These are phyloP conservation scores for Cydonia oblonga DNA, from an alignment of 331 rosid species.

Conservation along the genomic window DNA sequence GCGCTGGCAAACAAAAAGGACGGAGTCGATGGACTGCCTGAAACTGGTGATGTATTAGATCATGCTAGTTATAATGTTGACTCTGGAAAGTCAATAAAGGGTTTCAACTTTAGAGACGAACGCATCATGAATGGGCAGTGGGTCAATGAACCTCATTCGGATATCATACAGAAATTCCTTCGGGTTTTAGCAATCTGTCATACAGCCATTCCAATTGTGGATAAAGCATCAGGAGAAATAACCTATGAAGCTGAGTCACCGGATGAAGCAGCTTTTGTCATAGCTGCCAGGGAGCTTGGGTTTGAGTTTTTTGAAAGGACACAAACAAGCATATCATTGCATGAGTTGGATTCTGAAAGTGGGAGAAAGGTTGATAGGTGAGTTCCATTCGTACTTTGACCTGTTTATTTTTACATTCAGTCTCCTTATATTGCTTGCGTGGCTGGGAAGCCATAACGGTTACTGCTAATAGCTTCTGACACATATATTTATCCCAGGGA, in stretches of 20 bases:
- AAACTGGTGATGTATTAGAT: slow-evolving; percentile 18
- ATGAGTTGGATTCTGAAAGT: slow-evolving; percentile 38
- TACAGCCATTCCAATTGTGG: slow-evolving; percentile 55
- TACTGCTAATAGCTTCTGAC: not conserved
- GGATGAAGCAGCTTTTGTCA: slow-evolving; percentile 77
- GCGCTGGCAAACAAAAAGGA: slow-evolving; percentile 35
- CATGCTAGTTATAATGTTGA: slow-evolving; percentile 10
- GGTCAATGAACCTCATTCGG: slow-evolving; percentile 57
- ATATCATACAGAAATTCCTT: slow-evolving; percentile 50
- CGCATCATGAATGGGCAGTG: slow-evolving; percentile 56
- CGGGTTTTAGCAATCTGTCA: slow-evolving; percentile 70
- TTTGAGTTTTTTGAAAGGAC: slow-evolving; percentile 51
- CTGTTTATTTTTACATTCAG: not conserved
- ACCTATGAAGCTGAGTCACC: slow-evolving; percentile 70
- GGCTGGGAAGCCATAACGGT: not conserved
- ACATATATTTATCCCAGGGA: slow-evolving; percentile 26
- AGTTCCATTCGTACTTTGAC: slow-evolving; percentile 23
- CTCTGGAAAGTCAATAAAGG: slow-evolving; percentile 31
- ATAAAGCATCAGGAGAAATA: slow-evolving; percentile 37
- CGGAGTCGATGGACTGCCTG: not conserved
- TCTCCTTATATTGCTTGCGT: not conserved
- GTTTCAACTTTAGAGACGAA: slow-evolving; percentile 67
- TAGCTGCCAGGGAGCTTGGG: slow-evolving; percentile 80
- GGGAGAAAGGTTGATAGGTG: slow-evolving; percentile 67
- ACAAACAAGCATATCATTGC: slow-evolving; percentile 50